Evolutionary conservation across 2,329 filamentous ascomycete genomes (phyloP).

Genomic region (Phaeosphaeriaceae sp.): DNA sequence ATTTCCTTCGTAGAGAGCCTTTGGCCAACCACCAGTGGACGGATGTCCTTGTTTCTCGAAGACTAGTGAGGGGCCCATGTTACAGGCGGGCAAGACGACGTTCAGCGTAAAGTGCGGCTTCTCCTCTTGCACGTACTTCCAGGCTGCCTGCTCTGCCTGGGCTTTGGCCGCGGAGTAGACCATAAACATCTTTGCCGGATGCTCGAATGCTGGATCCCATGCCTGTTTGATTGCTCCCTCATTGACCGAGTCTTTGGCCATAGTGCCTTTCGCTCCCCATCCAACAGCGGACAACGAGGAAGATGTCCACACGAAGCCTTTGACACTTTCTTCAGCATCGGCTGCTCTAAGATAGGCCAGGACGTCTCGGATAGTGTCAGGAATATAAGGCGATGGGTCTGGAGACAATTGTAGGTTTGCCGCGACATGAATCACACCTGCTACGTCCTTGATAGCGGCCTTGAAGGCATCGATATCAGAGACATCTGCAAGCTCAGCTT

Average conservation of each 20-base stretch:
- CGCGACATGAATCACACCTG: slow-evolving; percentile 54
- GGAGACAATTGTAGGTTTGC: background rate
- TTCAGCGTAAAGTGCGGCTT: slow-evolving; percentile 53
- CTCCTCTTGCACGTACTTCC: slow-evolving; percentile 53
- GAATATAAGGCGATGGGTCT: slow-evolving; percentile 27
- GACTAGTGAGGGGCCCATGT: slow-evolving; percentile 35
- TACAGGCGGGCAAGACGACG: slow-evolving; percentile 31
- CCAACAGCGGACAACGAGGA: slow-evolving; percentile 33
- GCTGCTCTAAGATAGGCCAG: slow-evolving; percentile 6
- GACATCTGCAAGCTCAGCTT: slow-evolving; percentile 25
- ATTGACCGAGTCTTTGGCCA: slow-evolving; percentile 42
- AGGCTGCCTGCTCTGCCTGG: slow-evolving; percentile 52
- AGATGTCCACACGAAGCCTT: slow-evolving; percentile 9
- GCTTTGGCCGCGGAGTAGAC: slow-evolving; percentile 55
- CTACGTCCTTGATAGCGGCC: slow-evolving; percentile 27
- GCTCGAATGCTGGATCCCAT: slow-evolving; percentile 41
- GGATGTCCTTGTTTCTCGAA: slow-evolving; percentile 20
- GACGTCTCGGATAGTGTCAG: background rate
- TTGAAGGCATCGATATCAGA: slow-evolving; percentile 20
- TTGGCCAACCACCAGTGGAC: slow-evolving; percentile 4
- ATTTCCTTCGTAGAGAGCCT: slow-evolving; percentile 5
- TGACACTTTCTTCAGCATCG: slow-evolving; percentile 3
- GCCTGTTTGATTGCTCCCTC: slow-evolving; percentile 39
- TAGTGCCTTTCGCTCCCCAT: slow-evolving; percentile 36
- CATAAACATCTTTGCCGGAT: slow-evolving; percentile 40